Conservation (phyloP, 2,329 filamentous ascomycete species). For the Onygena corvina region DNA sequence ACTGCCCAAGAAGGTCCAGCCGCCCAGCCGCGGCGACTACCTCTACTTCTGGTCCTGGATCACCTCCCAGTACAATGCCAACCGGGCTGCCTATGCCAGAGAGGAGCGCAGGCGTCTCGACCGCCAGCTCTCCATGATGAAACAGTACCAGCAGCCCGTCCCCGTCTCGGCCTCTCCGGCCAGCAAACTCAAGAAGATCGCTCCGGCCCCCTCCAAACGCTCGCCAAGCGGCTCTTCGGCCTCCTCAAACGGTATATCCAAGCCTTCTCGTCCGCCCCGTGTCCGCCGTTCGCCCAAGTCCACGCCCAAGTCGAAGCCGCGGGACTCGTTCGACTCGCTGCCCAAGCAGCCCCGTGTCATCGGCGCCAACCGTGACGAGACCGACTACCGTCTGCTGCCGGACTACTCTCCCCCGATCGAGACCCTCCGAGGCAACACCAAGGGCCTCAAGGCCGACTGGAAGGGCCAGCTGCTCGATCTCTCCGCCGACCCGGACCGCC, state of each 20-base stretch:
- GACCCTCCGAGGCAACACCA: constrained; percentile 54
- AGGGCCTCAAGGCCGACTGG: constrained; percentile 74
- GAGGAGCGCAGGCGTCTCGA: constrained; percentile 33
- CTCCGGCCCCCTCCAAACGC: constrained; percentile 29
- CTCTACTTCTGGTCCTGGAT: constrained; percentile 33
- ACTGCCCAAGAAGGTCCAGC: constrained; percentile 32
- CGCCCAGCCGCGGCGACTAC: constrained; percentile 36
- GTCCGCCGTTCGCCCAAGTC: constrained; percentile 32
- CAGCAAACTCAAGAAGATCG: constrained; percentile 30
- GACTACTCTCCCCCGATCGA: constrained; percentile 60
- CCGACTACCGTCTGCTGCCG: constrained; percentile 59
- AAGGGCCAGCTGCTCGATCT: constrained; percentile 71
- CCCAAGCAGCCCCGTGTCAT: constrained; percentile 35
- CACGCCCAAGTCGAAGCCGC: constrained; percentile 30
- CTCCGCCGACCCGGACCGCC: constrained; percentile 54
- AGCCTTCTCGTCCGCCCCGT: constrained; percentile 17
- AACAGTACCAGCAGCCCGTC: constrained; percentile 23
- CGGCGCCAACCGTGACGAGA: constrained; percentile 63
- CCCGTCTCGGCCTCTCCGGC: constrained; percentile 19
- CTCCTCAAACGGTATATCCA: constrained; percentile 23
- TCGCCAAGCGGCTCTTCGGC: constrained; percentile 8
- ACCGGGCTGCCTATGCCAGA: constrained; percentile 34
- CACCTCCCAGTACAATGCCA: constrained; percentile 32
- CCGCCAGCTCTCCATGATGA: constrained; percentile 32
- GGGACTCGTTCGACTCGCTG: constrained; percentile 29